phyloP scores from a whole-genome alignment of 73 alveolate species.

The Tetrahymena malaccensis region DNA sequence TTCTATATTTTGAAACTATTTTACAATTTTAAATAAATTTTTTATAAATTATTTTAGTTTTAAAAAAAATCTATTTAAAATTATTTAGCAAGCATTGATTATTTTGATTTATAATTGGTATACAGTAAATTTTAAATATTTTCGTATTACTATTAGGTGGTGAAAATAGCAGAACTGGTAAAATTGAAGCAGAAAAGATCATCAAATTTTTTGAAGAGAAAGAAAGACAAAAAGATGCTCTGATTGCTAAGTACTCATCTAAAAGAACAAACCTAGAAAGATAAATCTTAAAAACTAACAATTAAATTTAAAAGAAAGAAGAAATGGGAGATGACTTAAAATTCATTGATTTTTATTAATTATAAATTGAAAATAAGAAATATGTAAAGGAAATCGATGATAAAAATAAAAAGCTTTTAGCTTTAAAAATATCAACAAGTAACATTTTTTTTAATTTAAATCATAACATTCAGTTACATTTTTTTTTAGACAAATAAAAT shows the following conservation, averaged over 20 bases:
- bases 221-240: constrained; percentile 67
- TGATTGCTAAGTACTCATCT: constrained; percentile 63
- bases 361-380: constrained; percentile 92
- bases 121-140: not conserved
- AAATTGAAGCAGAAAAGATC: constrained; percentile 78
- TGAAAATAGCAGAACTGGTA: constrained; percentile 81
- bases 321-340: constrained; percentile 92
- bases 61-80: too few relatives aligned
- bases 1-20: not conserved
- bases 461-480: not conserved
- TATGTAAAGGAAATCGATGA: constrained; percentile 91
- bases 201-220: constrained; percentile 81
- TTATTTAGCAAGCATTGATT: too few relatives aligned
- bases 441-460: not conserved
- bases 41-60: too few relatives aligned
- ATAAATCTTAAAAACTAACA: constrained; percentile 69
- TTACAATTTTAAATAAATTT: too few relatives aligned
- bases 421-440: constrained; percentile 82
- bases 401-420: constrained; percentile 76
- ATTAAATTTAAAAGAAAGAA: constrained; percentile 82
- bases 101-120: too few relatives aligned
- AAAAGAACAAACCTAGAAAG: constrained; percentile 65
- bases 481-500: too few relatives aligned
- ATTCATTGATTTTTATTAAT: constrained; percentile 89
- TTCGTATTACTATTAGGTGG: constrained; percentile 36